Conservation (phyloP, 192 early-diverging fungal species). For the Allomyces macrogynus region DNA sequence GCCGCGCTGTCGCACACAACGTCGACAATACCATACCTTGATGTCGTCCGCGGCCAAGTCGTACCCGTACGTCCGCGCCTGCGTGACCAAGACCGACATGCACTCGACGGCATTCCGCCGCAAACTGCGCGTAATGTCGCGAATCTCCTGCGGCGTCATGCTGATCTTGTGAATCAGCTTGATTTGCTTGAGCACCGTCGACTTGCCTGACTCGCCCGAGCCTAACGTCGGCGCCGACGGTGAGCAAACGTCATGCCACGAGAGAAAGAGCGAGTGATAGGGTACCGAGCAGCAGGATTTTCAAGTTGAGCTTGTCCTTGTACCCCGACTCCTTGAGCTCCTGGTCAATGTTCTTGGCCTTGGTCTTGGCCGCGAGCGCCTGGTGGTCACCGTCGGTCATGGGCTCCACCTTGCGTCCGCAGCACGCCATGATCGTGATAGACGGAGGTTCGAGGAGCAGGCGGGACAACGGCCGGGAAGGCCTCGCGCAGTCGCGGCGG, state of each 20-base stretch:
- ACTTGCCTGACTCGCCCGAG: slow-evolving; percentile 3
- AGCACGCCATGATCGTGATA: background rate
- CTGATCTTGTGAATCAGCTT: slow-evolving; percentile 3
- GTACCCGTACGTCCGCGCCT: background rate
- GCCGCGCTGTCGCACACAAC: too few species aligned
- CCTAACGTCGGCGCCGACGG: background rate
- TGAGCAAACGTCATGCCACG: background rate
- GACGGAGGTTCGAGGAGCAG: too few species aligned
- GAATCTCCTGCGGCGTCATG: slow-evolving; percentile 4
- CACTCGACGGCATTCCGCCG: slow-evolving; percentile 3
- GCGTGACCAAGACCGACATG: slow-evolving; percentile 1
- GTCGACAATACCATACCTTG: background rate
- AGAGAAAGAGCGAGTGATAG: background rate
- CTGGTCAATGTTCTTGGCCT: background rate
- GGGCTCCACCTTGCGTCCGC: background rate
- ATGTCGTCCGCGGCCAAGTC: background rate
- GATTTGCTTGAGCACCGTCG: slow-evolving; percentile 4
- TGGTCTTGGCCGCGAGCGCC: background rate
- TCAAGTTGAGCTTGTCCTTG: slow-evolving; percentile 2
- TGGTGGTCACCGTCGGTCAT: background rate
- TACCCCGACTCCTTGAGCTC: background rate
- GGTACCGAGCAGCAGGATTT: slow-evolving; percentile 3
- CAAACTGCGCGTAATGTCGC: slow-evolving; percentile 1
- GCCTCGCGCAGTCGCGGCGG: too few species aligned
- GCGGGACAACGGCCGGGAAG: too few species aligned